Base-by-base conservation (phyloP, 2,329 filamentous ascomycete species). In the Cladobotryum protrusum region DNA sequence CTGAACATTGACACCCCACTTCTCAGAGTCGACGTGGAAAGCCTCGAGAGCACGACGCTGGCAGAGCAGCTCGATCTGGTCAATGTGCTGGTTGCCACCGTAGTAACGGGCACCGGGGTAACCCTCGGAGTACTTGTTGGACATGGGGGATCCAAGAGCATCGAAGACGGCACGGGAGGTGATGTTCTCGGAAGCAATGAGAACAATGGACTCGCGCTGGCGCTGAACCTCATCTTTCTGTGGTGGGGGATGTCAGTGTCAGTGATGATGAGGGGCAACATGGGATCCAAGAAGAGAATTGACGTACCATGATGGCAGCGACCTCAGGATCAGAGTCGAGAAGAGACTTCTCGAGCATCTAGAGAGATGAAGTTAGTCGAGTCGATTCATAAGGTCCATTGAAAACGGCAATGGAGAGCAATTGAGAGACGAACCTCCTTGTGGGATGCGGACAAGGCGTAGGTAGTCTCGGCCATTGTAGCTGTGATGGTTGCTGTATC, bases 1-100 rank as follows among this genome's bases (percentile, higher is more conserved):
- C 78, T 99, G 93, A 53, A 99, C 93, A 68, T 99, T 99, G 75
- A 99, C 93, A 69, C 93, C 93, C 93, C 93, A 99, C 77, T 95
- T 90, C 60, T 83, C 81, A 15, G 85, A 67, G 73, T 95, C 87
- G 59, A 95, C 75, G 67, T 89, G 81, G 79, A 97, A 99, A 52
- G 91, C 86, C 74, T 89, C 81, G 56, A 99, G 86, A 58, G 93
- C 93, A 74, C 93, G 87, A 71, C 83, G 80, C 78, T 99, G 93
- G 82, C 93, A 99, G 54, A 93, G 86, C 59, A 87, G 81, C 81
- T 99, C 93, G 64, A 96, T 90, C 72, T 89, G 80, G 72, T 99
- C 93, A 61, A 99, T 99, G 81, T 93, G 89, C 80, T 99, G 87
- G 78, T 99, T 99, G 67, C 93, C 93, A 67, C 93, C 93, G 67